phyloP scores from a whole-genome alignment of 225 moss, liverwort and hornwort genomes.

The Ulota crispa region DNA sequence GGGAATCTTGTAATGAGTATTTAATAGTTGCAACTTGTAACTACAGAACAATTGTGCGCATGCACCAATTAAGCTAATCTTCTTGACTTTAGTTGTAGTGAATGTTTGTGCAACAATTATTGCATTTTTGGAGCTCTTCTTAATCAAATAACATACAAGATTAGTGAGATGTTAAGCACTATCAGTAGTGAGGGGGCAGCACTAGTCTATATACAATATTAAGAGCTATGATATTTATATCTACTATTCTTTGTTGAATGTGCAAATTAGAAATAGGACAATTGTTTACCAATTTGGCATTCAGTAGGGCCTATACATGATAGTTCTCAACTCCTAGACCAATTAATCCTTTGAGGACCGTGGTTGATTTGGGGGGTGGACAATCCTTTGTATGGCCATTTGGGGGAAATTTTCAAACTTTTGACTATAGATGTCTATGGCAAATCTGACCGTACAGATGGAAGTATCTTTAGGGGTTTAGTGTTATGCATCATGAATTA shows the following conservation, averaged over 20 bases:
- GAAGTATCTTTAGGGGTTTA: too few relatives aligned
- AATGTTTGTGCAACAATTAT: not conserved
- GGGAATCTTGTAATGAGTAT: too few relatives aligned
- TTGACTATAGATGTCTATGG: too few relatives aligned
- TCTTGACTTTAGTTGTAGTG: not conserved
- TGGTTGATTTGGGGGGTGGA: too few relatives aligned
- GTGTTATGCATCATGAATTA: too few relatives aligned
- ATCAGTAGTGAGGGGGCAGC: not conserved
- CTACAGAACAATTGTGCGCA: conserved; percentile 70
- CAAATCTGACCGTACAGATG: too few relatives aligned
- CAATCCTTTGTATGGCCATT: too few relatives aligned
- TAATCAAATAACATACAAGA: not conserved
- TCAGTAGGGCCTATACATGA: not conserved
- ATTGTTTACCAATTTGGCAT: not conserved
- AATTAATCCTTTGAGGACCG: too few relatives aligned
- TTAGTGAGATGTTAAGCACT: not conserved
- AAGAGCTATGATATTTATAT: not conserved
- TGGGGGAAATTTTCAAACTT: too few relatives aligned
- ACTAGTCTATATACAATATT: not conserved
- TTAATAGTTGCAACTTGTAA: too few relatives aligned
- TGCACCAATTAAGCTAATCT: conserved; percentile 55
- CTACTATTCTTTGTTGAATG: conserved; percentile 43
- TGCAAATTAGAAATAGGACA: conserved; percentile 12
- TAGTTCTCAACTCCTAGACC: not conserved
- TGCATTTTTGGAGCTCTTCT: not conserved